These are phyloP conservation scores for Ricinus communis DNA, from an alignment of 345 rosid species.

Conservation along the genomic window DNA sequence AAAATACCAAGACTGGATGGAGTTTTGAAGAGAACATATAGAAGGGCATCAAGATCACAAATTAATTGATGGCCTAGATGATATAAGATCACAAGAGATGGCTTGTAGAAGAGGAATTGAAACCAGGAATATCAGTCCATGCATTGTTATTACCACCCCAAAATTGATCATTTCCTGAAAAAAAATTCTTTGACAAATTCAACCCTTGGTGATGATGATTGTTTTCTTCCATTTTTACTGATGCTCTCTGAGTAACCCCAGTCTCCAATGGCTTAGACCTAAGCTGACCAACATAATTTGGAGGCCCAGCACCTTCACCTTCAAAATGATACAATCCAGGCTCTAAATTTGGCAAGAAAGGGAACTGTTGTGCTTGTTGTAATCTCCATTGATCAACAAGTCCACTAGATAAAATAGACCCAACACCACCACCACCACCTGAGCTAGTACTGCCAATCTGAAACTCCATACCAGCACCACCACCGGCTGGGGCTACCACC, in stretches of 20 bases:
- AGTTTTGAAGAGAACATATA: not conserved
- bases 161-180: conserved; percentile 40
- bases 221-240: conserved; percentile 46
- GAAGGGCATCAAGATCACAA: too few relatives aligned
- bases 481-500: not conserved
- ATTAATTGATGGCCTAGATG: too few relatives aligned
- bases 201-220: conserved; percentile 22
- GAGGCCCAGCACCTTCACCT: conserved; percentile 26
- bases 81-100: conserved; percentile 38
- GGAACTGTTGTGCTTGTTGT: conserved; percentile 38
- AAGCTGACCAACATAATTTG: conserved; percentile 25
- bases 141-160: conserved; percentile 42
- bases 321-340: conserved; percentile 38
- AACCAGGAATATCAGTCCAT: conserved; percentile 56
- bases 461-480: conserved; percentile 28
- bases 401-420: conserved; percentile 35
- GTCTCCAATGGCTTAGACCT: conserved; percentile 36
- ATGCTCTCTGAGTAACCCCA: conserved; percentile 10
- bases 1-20: conserved; percentile 3
- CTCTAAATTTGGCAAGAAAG: conserved; percentile 37
- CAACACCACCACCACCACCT: conserved; percentile 17
- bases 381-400: conserved; percentile 44
- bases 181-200: conserved; percentile 47
- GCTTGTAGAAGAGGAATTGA: conserved; percentile 41
- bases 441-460: conserved; percentile 29